These are phyloP conservation scores for Metschnikowia hibisci DNA, from an alignment of 805 yeast genomes.

Conservation along the genomic window DNA sequence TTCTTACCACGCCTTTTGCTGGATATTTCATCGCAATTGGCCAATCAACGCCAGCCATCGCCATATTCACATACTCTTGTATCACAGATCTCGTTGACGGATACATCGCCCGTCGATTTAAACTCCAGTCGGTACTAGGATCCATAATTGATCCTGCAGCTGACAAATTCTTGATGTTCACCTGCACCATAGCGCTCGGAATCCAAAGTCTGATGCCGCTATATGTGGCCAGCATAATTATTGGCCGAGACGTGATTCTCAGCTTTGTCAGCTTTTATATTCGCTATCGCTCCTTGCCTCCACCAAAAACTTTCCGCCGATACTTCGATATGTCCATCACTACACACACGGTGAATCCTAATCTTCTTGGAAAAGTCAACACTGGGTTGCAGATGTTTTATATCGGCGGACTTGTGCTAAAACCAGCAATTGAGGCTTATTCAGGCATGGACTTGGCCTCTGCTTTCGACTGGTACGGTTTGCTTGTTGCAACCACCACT, in stretches of 20 bases:
- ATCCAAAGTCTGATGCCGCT: slow-evolving; percentile 65
- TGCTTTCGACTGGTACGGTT: slow-evolving; percentile 24
- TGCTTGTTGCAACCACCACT: slow-evolving; percentile 54
- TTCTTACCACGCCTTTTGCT: slow-evolving; percentile 77
- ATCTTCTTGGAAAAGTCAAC: slow-evolving; percentile 78
- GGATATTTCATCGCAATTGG: slow-evolving; percentile 73
- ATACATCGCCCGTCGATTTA: slow-evolving; percentile 75
- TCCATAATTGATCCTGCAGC: slow-evolving; percentile 94
- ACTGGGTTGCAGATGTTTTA: slow-evolving; percentile 92
- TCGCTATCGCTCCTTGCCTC: slow-evolving; percentile 68
- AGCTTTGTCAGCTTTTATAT: slow-evolving; percentile 68
- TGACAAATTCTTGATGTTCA: slow-evolving; percentile 85
- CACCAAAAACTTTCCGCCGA: slow-evolving; percentile 67
- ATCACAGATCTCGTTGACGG: slow-evolving; percentile 93
- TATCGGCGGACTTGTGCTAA: slow-evolving; percentile 48
- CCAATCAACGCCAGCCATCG: slow-evolving; percentile 60
- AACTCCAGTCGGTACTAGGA: slow-evolving; percentile 78
- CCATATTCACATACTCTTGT: slow-evolving; percentile 78
- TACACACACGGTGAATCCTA: slow-evolving; percentile 85
- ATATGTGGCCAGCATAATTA: slow-evolving; percentile 58
- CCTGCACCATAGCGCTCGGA: slow-evolving; percentile 74
- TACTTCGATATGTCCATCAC: slow-evolving; percentile 74
- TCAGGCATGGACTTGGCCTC: slow-evolving; percentile 10
- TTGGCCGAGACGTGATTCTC: slow-evolving; percentile 79
- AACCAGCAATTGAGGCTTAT: slow-evolving; percentile 29